A percentile compares a stretch with the other conserved stretches of the same genome.
These are phyloP conservation scores for Agrocybe praecox DNA, from an alignment of 768 basidiomycete species.

Conservation along the genomic window DNA sequence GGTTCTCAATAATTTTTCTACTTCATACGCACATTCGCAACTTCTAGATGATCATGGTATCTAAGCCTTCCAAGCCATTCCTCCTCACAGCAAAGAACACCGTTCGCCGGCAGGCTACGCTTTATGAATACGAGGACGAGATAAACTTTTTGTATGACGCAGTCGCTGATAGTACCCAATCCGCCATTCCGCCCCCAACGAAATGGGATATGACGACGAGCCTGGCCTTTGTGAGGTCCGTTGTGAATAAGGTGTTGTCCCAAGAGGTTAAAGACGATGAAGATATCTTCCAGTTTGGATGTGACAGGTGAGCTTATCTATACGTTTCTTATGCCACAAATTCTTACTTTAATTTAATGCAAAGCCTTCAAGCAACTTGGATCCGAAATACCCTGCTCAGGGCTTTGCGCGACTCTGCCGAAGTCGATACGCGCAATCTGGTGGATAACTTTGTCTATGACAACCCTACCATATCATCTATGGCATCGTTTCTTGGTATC, in stretches of 20 bases:
- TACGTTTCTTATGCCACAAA: too few species aligned
- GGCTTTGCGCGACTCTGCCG: not conserved
- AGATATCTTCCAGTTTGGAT: slow-evolving; percentile 13
- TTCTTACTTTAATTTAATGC: not conserved
- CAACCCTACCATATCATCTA: slow-evolving; percentile 2
- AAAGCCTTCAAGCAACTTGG: slow-evolving; percentile 14
- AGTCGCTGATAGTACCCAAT: slow-evolving; percentile 15
- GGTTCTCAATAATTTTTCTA: too few species aligned
- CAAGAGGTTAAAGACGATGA: slow-evolving; percentile 7
- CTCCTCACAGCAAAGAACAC: slow-evolving; percentile 44
- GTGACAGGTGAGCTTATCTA: slow-evolving; percentile 6
- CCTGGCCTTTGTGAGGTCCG: slow-evolving; percentile 4
- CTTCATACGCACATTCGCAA: not conserved
- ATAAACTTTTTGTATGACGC: slow-evolving; percentile 27
- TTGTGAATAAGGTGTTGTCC: slow-evolving; percentile 2
- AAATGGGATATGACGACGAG: slow-evolving; percentile 3
- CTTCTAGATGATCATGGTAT: slow-evolving; percentile 50
- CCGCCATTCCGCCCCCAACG: slow-evolving; percentile 4
- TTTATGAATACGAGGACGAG: slow-evolving; percentile 40
- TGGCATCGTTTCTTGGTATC: slow-evolving; percentile 4
- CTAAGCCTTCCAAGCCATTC: slow-evolving; percentile 42
- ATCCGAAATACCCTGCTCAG: slow-evolving; percentile 12
- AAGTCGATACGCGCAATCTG: slow-evolving; percentile 4
- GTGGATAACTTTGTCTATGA: slow-evolving; percentile 13
- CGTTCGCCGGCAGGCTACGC: slow-evolving; percentile 33